Conservation (phyloP, 2,329 filamentous ascomycete genomes). For the Parascedosporium putredinis region DNA sequence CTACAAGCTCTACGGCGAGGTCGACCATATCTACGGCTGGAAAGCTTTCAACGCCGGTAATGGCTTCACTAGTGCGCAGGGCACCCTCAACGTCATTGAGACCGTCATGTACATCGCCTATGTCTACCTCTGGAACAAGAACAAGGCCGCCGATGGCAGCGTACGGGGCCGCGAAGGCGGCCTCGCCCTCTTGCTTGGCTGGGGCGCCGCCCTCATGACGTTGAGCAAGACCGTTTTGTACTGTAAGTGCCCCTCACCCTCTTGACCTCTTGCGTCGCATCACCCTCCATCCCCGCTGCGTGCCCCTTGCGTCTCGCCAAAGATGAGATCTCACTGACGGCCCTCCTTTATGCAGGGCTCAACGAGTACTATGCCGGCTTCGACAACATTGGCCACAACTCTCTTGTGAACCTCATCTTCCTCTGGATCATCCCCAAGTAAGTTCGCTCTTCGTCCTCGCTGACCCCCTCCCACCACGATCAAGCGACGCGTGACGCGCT, state of each 20-base stretch:
- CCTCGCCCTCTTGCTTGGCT: constrained; percentile 35
- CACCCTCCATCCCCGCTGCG: no score
- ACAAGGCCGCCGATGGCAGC: constrained; percentile 16
- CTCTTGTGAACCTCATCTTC: constrained; percentile 29
- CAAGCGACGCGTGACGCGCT: neutral
- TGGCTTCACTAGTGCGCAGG: constrained; percentile 73
- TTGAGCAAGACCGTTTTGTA: constrained; percentile 52
- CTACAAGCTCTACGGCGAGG: constrained; percentile 68
- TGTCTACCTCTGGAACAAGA: constrained; percentile 28
- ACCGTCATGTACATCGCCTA: constrained; percentile 52
- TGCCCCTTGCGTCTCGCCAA: no score
- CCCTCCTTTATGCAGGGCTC: constrained; percentile 28
- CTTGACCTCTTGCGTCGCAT: no score
- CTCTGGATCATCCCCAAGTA: constrained; percentile 52
- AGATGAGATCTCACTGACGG: no score
- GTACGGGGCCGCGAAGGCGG: constrained; percentile 34
- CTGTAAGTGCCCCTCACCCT: constrained; percentile 37
- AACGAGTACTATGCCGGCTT: constrained; percentile 47
- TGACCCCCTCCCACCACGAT: neutral
- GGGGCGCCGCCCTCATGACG: constrained; percentile 48
- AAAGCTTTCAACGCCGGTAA: constrained; percentile 55
- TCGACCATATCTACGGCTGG: constrained; percentile 77
- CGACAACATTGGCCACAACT: constrained; percentile 48
- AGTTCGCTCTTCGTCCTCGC: constrained; percentile 15
- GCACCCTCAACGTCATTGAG: constrained; percentile 58